Conservation (phyloP, 208 protist genomes). For the Acanthamoeba royreba region DNA sequence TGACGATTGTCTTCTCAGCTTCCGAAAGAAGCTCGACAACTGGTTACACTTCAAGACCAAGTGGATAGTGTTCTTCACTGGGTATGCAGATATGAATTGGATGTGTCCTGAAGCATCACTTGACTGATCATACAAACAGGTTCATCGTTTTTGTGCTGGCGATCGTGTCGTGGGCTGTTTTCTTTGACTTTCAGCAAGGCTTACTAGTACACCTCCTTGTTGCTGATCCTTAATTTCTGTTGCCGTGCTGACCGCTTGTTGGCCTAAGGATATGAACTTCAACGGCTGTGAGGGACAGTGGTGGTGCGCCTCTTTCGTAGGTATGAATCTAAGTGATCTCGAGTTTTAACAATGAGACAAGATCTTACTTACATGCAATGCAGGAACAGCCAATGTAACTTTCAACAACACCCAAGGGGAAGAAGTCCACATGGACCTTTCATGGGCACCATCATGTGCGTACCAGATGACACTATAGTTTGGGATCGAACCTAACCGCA, state of each 20-base stretch:
- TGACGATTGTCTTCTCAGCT: background rate
- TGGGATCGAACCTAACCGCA: background rate
- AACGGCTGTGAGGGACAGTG: constrained; percentile 1
- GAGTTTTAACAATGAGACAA: background rate
- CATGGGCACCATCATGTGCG: constrained; percentile 12
- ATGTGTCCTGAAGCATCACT: background rate
- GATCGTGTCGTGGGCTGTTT: background rate
- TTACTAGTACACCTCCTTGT: background rate
- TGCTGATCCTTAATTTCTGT: background rate
- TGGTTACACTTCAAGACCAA: background rate
- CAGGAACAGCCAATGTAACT: background rate
- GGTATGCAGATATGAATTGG: background rate
- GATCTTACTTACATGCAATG: background rate
- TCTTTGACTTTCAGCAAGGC: background rate
- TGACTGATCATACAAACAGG: background rate
- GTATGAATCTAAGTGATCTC: background rate
- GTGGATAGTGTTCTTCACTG: constrained; percentile 28
- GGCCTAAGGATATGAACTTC: background rate
- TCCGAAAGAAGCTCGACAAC: background rate
- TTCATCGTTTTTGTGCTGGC: background rate
- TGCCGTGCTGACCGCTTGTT: no score
- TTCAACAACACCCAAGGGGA: background rate
- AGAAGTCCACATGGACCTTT: background rate
- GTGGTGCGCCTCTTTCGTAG: constrained; percentile 19
- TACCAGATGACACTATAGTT: background rate